Percentiles rank a stretch among this genome's conserved stretches.
These are phyloP conservation scores for Stramenopiles sp. DNA, from an alignment of 352 stramenopile species.

Conservation along the genomic window DNA sequence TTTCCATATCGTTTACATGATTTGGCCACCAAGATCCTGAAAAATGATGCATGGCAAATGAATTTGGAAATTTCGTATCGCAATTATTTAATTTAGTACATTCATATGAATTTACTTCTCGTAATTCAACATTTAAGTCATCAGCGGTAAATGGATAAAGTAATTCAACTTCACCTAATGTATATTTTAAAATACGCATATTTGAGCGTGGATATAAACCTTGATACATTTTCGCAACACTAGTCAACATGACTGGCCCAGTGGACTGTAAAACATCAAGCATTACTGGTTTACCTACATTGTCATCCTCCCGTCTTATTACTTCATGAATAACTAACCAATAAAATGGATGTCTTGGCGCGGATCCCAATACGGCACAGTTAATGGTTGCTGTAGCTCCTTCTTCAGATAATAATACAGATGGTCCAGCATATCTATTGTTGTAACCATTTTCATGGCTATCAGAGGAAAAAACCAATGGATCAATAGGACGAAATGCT, in stretches of 20 bases:
- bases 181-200: background rate
- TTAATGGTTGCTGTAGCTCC: background rate
- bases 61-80: background rate
- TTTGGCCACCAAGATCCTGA: background rate
- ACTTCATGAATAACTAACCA: constrained; percentile 5
- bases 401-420: background rate
- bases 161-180: background rate
- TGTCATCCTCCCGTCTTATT: background rate
- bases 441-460: background rate
- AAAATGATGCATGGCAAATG: constrained; percentile 8
- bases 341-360: background rate
- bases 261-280: background rate
- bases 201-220: background rate
- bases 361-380: background rate
- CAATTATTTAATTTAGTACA: background rate
- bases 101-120: background rate
- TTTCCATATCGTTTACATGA: background rate
- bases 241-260: background rate
- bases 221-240: background rate
- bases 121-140: background rate
- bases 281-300: background rate
- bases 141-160: background rate
- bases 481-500: constrained; percentile 3
- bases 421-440: background rate
- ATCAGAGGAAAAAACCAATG: constrained; percentile 4